Conservation (phyloP, 495 filamentous ascomycete genomes). For the Xylaria longipes region DNA sequence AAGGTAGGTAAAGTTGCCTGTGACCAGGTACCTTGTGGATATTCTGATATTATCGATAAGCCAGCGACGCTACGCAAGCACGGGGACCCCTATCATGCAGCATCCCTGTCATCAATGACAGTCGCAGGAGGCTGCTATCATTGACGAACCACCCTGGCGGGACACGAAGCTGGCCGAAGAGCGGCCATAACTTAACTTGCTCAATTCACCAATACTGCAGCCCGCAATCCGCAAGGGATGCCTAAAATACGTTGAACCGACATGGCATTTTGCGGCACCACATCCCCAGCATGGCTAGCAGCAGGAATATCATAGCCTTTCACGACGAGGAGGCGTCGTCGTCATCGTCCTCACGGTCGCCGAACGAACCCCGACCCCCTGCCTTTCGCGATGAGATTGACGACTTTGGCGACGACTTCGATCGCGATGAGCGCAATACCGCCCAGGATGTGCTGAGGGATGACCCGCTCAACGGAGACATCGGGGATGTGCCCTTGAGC, state of each 20-base stretch:
- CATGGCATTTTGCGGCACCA: conserved; percentile 37
- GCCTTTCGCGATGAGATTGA: conserved; percentile 46
- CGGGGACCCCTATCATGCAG: conserved; percentile 22
- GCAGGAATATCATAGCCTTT: conserved; percentile 39
- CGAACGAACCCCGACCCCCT: conserved; percentile 33
- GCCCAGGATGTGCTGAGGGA: conserved; percentile 44
- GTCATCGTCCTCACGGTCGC: conserved; percentile 38
- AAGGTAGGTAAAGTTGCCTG: background rate
- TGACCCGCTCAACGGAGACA: conserved; percentile 58
- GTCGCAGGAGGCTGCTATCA: background rate
- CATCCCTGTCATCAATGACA: conserved; percentile 16
- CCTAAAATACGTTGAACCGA: conserved; percentile 21
- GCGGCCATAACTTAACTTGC: background rate
- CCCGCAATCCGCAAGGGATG: background rate
- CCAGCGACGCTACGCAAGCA: background rate
- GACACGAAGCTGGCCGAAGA: conserved; percentile 6
- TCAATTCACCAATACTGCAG: background rate
- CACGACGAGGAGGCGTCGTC: conserved; percentile 39
- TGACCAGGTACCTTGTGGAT: background rate
- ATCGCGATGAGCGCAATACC: conserved; percentile 40
- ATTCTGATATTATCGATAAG: conserved; percentile 6
- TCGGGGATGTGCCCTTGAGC: conserved; percentile 63
- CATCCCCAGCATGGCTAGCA: conserved; percentile 41
- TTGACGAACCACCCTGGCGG: background rate
- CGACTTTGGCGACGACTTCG: conserved; percentile 54